Evolutionary conservation across 2,329 filamentous ascomycete species (phyloP).

Genomic region (Alternaria gaisen): DNA sequence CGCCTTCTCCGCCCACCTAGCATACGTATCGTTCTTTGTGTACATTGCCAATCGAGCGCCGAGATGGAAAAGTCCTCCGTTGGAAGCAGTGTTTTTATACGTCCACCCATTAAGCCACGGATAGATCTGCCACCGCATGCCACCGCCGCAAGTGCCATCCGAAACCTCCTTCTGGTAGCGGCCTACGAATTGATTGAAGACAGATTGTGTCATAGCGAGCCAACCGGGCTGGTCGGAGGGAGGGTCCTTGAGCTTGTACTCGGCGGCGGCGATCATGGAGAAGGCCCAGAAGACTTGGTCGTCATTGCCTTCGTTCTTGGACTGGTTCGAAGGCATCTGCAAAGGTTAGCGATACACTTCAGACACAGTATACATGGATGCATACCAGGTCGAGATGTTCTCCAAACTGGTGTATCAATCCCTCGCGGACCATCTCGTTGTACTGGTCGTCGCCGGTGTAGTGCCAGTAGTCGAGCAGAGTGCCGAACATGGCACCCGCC

Average conservation of each 20-base stretch:
- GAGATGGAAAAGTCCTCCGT: conserved; percentile 52
- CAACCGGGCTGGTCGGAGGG: conserved; percentile 52
- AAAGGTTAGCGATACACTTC: conserved; percentile 1
- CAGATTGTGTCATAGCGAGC: conserved; percentile 55
- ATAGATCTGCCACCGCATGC: conserved; percentile 51
- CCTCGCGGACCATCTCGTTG: conserved; percentile 70
- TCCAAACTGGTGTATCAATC: conserved; percentile 45
- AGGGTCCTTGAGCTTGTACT: conserved; percentile 58
- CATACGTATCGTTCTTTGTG: conserved; percentile 50
- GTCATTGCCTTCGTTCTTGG: conserved; percentile 61
- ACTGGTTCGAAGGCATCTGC: conserved; percentile 48
- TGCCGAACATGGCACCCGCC: conserved; percentile 74
- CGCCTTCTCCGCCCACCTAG: conserved; percentile 46
- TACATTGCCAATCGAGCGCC: conserved; percentile 50
- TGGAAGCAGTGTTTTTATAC: conserved; percentile 52
- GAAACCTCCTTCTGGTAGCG: conserved; percentile 42
- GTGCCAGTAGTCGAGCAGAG: conserved; percentile 84
- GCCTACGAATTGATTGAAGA: conserved; percentile 50
- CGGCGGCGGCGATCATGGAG: conserved; percentile 65
- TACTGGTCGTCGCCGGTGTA: conserved; percentile 78
- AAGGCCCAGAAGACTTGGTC: conserved; percentile 68
- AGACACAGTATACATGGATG: not conserved
- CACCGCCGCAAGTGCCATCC: conserved; percentile 42
- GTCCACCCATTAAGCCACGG: conserved; percentile 47
- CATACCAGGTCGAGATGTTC: conserved; percentile 40